These are phyloP conservation scores for Raffaelea albimanens DNA, from an alignment of 2,329 filamentous ascomycete genomes.

Conservation along the genomic window DNA sequence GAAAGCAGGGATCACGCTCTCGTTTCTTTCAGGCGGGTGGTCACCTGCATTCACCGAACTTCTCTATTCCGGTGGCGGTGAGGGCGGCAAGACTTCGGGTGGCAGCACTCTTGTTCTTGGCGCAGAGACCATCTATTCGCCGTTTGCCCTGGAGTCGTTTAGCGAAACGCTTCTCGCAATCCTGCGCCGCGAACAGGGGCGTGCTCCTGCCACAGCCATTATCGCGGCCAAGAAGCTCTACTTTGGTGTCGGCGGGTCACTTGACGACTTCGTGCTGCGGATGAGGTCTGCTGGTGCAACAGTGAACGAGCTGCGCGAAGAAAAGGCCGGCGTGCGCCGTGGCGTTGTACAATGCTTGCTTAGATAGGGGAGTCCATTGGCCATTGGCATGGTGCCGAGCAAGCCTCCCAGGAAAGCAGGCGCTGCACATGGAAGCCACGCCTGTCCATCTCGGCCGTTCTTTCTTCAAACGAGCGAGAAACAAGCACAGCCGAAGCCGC, in stretches of 20 bases:
- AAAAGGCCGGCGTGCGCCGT: constrained; percentile 50
- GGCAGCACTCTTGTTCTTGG: constrained; percentile 51
- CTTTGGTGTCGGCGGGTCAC: constrained; percentile 74
- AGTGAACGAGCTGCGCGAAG: constrained; percentile 45
- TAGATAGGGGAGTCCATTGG: constrained; percentile 1
- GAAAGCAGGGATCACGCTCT: constrained; percentile 42
- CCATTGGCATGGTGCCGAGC: too few relatives aligned
- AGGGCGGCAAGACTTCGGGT: background rate
- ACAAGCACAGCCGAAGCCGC: too few relatives aligned
- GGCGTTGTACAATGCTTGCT: constrained; percentile 47
- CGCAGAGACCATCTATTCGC: constrained; percentile 78
- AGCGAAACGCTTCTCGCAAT: constrained; percentile 55
- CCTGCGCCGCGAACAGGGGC: constrained; percentile 32
- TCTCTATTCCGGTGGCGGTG: constrained; percentile 29
- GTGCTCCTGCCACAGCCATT: constrained; percentile 46
- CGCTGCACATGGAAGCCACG: too few relatives aligned
- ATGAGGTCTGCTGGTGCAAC: constrained; percentile 37
- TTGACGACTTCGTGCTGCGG: constrained; percentile 60
- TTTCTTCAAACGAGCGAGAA: too few relatives aligned
- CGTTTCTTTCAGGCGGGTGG: constrained; percentile 70
- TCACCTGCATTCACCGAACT: constrained; percentile 53
- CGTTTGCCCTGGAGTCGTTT: constrained; percentile 59
- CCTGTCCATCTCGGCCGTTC: too few relatives aligned
- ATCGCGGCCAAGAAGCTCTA: constrained; percentile 73
- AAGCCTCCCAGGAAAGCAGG: background rate